A percentile compares a stretch with the other conserved stretches of the same genome.
Conservation (phyloP, 768 basidiomycete species). For the Leccinum subgranulosum region DNA sequence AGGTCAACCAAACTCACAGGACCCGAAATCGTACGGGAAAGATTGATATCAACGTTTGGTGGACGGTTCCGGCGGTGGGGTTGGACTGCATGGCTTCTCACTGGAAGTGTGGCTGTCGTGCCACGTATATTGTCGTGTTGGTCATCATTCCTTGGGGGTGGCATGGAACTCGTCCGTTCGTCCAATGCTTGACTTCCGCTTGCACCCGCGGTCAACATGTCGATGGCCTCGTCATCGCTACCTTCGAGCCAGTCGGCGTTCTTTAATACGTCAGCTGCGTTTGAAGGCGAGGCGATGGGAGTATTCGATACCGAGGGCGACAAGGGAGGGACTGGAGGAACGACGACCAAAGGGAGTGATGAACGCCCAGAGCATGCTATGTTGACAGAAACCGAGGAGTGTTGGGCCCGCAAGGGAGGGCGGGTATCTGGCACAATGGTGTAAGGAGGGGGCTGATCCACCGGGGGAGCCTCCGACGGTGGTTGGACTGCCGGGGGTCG, state of each 20-base stretch:
- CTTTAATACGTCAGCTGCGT: constrained; percentile 45
- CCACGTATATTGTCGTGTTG: constrained; percentile 15
- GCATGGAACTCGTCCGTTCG: constrained; percentile 68
- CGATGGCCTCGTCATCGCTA: constrained; percentile 86
- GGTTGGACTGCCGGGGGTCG: constrained; percentile 26
- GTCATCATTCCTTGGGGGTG: constrained; percentile 29
- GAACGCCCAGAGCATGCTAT: constrained; percentile 46
- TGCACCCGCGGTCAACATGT: constrained; percentile 74
- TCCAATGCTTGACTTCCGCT: constrained; percentile 81
- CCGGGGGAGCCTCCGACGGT: constrained; percentile 24
- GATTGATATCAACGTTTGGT: constrained; percentile 62
- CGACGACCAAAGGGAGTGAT: constrained; percentile 61
- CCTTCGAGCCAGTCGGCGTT: constrained; percentile 69
- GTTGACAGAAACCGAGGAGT: constrained; percentile 42
- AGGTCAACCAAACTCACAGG: constrained; percentile 43
- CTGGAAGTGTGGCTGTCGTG: constrained; percentile 25
- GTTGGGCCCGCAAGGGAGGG: constrained; percentile 37
- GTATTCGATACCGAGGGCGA: constrained; percentile 38
- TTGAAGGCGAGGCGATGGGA: constrained; percentile 29
- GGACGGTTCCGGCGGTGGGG: constrained; percentile 54
- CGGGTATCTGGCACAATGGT: constrained; percentile 31
- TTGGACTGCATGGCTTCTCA: constrained; percentile 27
- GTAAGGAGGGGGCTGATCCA: constrained; percentile 72
- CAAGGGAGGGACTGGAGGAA: constrained; percentile 31
- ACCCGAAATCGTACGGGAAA: constrained; percentile 35